Percentiles rank a stretch among this genome's conserved stretches.
phyloP scores from a whole-genome alignment of 805 yeast genomes.

The Metschnikowia baotianmanensis region DNA sequence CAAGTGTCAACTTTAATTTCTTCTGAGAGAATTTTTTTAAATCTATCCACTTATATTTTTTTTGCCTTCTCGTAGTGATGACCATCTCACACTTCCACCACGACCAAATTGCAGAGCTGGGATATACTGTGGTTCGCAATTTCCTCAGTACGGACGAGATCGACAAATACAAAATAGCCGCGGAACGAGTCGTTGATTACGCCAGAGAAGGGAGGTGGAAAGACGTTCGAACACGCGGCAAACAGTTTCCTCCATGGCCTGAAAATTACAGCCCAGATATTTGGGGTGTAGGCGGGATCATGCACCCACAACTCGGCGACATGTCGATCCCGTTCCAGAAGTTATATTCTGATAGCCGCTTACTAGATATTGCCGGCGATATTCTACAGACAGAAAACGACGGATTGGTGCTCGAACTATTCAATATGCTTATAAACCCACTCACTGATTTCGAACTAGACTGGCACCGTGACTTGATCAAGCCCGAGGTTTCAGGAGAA shows the following conservation, averaged over 20 bases:
- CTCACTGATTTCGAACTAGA: slow-evolving; percentile 50
- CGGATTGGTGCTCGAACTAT: slow-evolving; percentile 45
- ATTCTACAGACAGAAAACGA: slow-evolving; percentile 39
- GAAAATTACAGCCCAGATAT: slow-evolving; percentile 48
- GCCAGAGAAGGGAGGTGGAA: slow-evolving; percentile 51
- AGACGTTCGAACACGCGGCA: slow-evolving; percentile 48
- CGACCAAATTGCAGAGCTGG: slow-evolving; percentile 35
- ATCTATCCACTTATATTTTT: background rate
- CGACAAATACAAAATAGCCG: slow-evolving; percentile 31
- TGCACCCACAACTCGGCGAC: slow-evolving; percentile 45
- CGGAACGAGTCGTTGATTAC: slow-evolving; percentile 36
- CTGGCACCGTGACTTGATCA: slow-evolving; percentile 53
- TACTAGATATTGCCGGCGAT: slow-evolving; percentile 40
- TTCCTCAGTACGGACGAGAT: slow-evolving; percentile 43
- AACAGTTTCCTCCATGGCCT: slow-evolving; percentile 61
- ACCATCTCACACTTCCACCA: slow-evolving; percentile 23
- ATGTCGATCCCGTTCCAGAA: slow-evolving; percentile 38
- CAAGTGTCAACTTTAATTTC: no score
- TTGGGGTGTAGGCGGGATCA: slow-evolving; percentile 50
- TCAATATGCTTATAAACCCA: slow-evolving; percentile 54
- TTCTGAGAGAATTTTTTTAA: no score
- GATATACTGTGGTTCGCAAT: slow-evolving; percentile 39
- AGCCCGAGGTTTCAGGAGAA: slow-evolving; percentile 44
- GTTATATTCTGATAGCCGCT: slow-evolving; percentile 37
- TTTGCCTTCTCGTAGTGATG: background rate